Percentiles rank a stretch among this genome's conserved stretches.
These are phyloP conservation scores for Cryptosporidium andersoni DNA, from an alignment of 169 alveolate genomes.

Conservation along the genomic window DNA sequence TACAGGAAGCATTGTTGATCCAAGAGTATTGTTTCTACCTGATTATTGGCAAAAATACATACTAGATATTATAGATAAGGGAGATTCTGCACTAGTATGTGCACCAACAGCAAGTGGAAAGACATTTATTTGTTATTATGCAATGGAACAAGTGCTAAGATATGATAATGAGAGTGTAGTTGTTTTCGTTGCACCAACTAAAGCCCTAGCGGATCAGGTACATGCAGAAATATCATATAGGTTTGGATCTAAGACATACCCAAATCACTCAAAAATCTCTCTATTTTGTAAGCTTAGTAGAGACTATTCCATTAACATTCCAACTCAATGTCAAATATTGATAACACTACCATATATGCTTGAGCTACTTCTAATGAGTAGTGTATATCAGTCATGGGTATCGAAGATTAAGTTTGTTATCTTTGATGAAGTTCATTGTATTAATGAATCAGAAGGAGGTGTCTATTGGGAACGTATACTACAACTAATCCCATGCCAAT, in stretches of 20 bases:
- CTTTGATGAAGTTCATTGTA: slow-evolving; percentile 90
- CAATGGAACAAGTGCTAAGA: slow-evolving; percentile 89
- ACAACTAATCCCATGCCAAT: slow-evolving; percentile 89
- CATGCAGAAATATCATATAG: slow-evolving; percentile 89
- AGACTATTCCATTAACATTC: slow-evolving; percentile 81
- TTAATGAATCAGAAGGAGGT: slow-evolving; percentile 72
- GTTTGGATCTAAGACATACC: slow-evolving; percentile 85
- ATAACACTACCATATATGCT: slow-evolving; percentile 87
- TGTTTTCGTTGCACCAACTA: slow-evolving; percentile 89
- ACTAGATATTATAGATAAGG: slow-evolving; percentile 83
- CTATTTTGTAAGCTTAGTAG: slow-evolving; percentile 74
- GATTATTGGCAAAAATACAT: slow-evolving; percentile 90
- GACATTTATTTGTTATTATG: slow-evolving; percentile 91
- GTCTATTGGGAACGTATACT: slow-evolving; percentile 76
- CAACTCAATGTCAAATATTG: slow-evolving; percentile 84
- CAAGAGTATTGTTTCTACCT: slow-evolving; percentile 88
- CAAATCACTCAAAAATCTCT: slow-evolving; percentile 73
- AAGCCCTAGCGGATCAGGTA: slow-evolving; percentile 89
- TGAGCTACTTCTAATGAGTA: slow-evolving; percentile 84
- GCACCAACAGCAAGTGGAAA: slow-evolving; percentile 93
- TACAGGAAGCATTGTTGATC: slow-evolving; percentile 83
- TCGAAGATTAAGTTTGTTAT: slow-evolving; percentile 85
- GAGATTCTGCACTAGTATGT: slow-evolving; percentile 81
- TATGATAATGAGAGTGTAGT: slow-evolving; percentile 86
- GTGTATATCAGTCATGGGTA: slow-evolving; percentile 76